Evolutionary conservation across 805 yeast genomes (phyloP).

Genomic region (Candida cerambycidarum): DNA sequence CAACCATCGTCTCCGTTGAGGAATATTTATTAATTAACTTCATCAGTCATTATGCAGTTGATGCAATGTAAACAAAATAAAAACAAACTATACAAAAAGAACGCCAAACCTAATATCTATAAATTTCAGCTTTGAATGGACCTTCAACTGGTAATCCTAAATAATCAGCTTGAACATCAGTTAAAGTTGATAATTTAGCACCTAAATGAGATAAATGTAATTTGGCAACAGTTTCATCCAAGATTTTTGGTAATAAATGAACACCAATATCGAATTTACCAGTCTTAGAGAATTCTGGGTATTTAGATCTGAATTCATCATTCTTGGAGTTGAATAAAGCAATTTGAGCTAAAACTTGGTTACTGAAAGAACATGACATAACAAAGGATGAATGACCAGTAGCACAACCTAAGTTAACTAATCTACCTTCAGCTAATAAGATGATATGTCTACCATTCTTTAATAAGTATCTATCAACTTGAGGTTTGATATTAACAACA

Average conservation of each 20-base stretch:
- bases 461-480: slow-evolving; percentile 95
- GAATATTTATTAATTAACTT: slow-evolving; percentile 16
- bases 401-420: slow-evolving; percentile 99
- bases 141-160: slow-evolving; percentile 89
- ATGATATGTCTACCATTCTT: slow-evolving; percentile 89
- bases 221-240: slow-evolving; percentile 98
- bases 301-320: slow-evolving; percentile 71
- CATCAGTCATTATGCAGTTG: slow-evolving; percentile 42
- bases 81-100: slow-evolving; percentile 20
- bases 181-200: slow-evolving; percentile 77
- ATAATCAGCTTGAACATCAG: slow-evolving; percentile 86
- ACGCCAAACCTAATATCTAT: slow-evolving; percentile 72
- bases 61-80: slow-evolving; percentile 35
- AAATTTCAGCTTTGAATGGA: slow-evolving; percentile 97
- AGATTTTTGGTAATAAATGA: slow-evolving; percentile 94
- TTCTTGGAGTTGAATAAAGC: slow-evolving; percentile 92
- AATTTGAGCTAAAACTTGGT: slow-evolving; percentile 98
- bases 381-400: slow-evolving; percentile 99
- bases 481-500: slow-evolving; percentile 97
- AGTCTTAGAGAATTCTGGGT: slow-evolving; percentile 87
- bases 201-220: slow-evolving; percentile 94
- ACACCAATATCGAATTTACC: slow-evolving; percentile 92
- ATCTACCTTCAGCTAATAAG: slow-evolving; percentile 98
- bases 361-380: slow-evolving; percentile 99
- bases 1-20: no score